These are phyloP conservation scores for Pseudofabraea citricarpa DNA, from an alignment of 2,329 filamentous ascomycete species.

Conservation along the genomic window DNA sequence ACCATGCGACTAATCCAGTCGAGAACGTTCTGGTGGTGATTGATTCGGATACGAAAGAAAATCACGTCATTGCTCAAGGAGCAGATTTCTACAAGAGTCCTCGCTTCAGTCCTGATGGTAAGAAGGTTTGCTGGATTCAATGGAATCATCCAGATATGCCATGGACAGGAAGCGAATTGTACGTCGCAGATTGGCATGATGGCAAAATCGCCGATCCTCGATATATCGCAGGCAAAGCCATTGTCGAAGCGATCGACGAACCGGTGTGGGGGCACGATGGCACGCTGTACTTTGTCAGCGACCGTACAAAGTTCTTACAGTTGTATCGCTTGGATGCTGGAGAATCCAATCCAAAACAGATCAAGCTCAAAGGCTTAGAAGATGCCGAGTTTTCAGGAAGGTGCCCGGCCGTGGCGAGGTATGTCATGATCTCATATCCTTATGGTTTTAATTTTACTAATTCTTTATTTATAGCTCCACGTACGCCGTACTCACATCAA, in stretches of 20 bases:
- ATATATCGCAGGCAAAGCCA: conserved; percentile 35
- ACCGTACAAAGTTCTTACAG: conserved; percentile 41
- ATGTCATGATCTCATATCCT: conserved; percentile 28
- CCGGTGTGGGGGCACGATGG: conserved; percentile 47
- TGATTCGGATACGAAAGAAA: conserved; percentile 25
- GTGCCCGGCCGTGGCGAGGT: conserved; percentile 15
- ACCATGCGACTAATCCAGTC: conserved; percentile 27
- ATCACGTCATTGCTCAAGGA: conserved; percentile 33
- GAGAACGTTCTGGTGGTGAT: conserved; percentile 18
- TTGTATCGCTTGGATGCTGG: conserved; percentile 35
- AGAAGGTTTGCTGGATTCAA: conserved; percentile 45
- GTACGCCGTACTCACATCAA: not conserved
- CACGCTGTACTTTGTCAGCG: conserved; percentile 42
- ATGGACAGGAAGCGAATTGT: conserved; percentile 42
- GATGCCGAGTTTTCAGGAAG: conserved; percentile 33
- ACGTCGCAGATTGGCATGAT: conserved; percentile 36
- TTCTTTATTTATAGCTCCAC: not conserved
- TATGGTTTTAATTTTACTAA: not conserved
- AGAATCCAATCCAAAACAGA: conserved; percentile 19
- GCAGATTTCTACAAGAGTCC: conserved; percentile 48
- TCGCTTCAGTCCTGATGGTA: conserved; percentile 30
- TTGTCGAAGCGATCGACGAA: conserved; percentile 40
- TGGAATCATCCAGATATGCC: conserved; percentile 51
- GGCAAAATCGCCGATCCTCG: conserved; percentile 27
- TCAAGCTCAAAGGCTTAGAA: conserved; percentile 35